Conservation (phyloP, 148 eudicot genomes). For the Selenicereus undatus region DNA sequence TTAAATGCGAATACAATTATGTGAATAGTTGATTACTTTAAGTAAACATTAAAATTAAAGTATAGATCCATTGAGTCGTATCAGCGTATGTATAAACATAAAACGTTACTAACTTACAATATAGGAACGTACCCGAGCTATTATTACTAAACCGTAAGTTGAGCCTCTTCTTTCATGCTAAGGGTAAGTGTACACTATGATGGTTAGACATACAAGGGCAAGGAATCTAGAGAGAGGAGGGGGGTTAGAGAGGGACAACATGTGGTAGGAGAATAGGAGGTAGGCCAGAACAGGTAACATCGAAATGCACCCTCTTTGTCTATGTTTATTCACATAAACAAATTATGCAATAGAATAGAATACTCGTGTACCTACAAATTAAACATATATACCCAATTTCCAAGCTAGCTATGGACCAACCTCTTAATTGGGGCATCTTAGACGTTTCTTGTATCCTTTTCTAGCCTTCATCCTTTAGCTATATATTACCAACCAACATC, state of each 20-base stretch:
- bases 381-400: slow-evolving; percentile 10
- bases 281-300: not conserved
- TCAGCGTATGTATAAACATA: no score
- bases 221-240: not conserved
- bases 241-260: not conserved
- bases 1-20: no score
- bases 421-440: not conserved
- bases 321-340: not conserved
- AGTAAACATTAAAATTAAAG: no score
- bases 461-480: not conserved
- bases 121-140: no score
- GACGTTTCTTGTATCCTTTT: not conserved
- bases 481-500: slow-evolving; percentile 3
- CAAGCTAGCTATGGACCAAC: slow-evolving; percentile 8
- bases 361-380: no score
- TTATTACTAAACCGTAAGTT: no score
- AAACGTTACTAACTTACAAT: no score
- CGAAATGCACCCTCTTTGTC: not conserved
- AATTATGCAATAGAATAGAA: no score
- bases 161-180: no score
- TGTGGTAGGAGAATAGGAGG: not conserved
- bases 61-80: no score
- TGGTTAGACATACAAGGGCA: not conserved
- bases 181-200: no score
- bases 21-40: no score